These are phyloP conservation scores for Fraxinus paxiana DNA, from an alignment of 305 asterid genomes.

Conservation along the genomic window DNA sequence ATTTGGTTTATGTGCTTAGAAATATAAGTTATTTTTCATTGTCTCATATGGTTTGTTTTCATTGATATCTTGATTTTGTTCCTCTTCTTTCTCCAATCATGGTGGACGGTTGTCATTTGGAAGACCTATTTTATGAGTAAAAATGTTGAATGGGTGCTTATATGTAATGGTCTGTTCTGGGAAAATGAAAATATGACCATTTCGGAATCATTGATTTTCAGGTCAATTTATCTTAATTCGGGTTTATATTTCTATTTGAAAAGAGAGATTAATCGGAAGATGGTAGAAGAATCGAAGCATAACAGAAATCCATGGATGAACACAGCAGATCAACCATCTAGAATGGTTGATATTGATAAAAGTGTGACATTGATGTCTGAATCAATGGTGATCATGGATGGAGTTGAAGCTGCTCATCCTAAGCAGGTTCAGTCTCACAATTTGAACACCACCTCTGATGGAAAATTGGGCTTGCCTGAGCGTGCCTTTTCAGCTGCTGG, in stretches of 20 bases:
- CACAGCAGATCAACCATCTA: conserved; percentile 37
- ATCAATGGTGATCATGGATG: conserved; percentile 32
- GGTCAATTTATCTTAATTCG: conserved; percentile 26
- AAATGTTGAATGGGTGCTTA: neutral
- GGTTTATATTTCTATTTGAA: neutral
- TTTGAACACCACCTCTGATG: conserved; percentile 24
- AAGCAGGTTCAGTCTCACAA: conserved; percentile 27
- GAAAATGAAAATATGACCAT: neutral
- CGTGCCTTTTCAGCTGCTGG: conserved; percentile 88
- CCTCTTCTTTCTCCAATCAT: neutral
- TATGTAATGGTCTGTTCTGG: neutral
- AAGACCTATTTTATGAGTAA: neutral
- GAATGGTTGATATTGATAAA: conserved; percentile 31
- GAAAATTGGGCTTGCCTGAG: conserved; percentile 49
- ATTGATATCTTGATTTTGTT: neutral
- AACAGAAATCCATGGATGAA: conserved; percentile 44
- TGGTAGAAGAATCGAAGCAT: conserved; percentile 54
- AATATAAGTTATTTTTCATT: neutral
- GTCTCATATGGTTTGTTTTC: neutral
- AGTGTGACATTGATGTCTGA: conserved; percentile 55
- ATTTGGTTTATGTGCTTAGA: neutral
- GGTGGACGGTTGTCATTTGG: neutral
- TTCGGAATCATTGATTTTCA: conserved; percentile 19
- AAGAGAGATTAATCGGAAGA: conserved; percentile 18
- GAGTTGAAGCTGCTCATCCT: conserved; percentile 36